phyloP scores from a whole-genome alignment of 2,329 filamentous ascomycete genomes.

The Colletotrichum costaricense region DNA sequence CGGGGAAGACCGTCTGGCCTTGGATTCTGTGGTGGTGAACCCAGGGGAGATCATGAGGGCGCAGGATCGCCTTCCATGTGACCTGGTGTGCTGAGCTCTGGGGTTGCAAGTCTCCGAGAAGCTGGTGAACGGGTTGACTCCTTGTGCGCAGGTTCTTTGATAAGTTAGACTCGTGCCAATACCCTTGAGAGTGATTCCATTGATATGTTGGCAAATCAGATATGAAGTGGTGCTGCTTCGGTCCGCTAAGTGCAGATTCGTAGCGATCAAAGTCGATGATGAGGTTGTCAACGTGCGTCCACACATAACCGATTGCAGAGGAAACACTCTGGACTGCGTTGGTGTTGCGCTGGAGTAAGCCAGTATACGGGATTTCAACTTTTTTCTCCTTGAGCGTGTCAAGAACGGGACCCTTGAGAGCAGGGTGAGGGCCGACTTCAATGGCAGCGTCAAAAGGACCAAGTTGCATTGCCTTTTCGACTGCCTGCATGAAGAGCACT shows the following conservation, averaged over 20 bases:
- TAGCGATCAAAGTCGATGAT: not conserved
- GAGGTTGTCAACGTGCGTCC: constrained; percentile 6
- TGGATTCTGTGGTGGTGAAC: constrained; percentile 49
- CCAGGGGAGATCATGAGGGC: constrained; percentile 43
- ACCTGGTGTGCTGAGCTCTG: not conserved
- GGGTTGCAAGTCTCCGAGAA: constrained; percentile 38
- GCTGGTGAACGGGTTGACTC: constrained; percentile 45
- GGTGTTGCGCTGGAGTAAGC: not conserved
- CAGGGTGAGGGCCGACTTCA: constrained; percentile 51
- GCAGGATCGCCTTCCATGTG: constrained; percentile 7
- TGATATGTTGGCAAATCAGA: constrained; percentile 49
- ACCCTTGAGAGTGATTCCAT: constrained; percentile 47
- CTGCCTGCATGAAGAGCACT: constrained; percentile 41
- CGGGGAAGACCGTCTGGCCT: constrained; percentile 55
- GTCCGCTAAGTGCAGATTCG: not conserved
- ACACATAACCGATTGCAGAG: not conserved
- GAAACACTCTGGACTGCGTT: not conserved
- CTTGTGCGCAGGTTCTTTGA: constrained; percentile 40
- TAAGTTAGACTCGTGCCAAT: constrained; percentile 45
- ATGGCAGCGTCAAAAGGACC: constrained; percentile 36
- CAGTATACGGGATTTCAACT: not conserved
- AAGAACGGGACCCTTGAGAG: constrained; percentile 50
- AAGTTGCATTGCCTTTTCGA: not conserved
- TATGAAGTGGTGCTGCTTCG: not conserved
- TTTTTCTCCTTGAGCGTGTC: not conserved